Base-by-base conservation (phyloP, 2,329 filamentous ascomycete species). In the Raffaelea albimanens region DNA sequence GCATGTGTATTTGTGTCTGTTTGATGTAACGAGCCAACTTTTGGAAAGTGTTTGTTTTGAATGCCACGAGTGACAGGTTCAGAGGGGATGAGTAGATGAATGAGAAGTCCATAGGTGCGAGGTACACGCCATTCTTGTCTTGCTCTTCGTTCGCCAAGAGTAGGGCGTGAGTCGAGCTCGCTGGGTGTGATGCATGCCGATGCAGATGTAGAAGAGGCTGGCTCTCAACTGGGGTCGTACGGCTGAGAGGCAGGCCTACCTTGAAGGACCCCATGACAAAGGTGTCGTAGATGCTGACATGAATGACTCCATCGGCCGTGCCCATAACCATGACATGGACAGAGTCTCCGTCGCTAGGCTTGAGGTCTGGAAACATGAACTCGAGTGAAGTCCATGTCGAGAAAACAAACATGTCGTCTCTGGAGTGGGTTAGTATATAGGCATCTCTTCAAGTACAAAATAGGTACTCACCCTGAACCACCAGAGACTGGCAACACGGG, bases 31-130 rank as follows among this genome's bases (percentile, higher is more conserved):
- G 76, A 8, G 96, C 68, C 13, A 97, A 65, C 53, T 93, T 95
- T 57, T 95, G 87, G 16, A 97, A 66, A 40, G 87, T 86, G 1
- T 90, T 94, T 4, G 88, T 84, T 58, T 94, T 95, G 16, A 85
- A 88, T 1, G 90, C 85, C 13, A 97, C 72, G 4, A 95, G 73
- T 23, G 90, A 87, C 2, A 97, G 69, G 58, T 94, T 87, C 48
- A 89, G 79, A 3, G 86, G 86, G 2, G 82, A 83, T 14, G 82
- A 82, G 3, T 82, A 81, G 43, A 95, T 79, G 58, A 95, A 94
- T 0, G 83, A 80, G n/a, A 95, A 70, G 56, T 94, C 87, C 61
- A 95, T 78, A 1, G 85, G 85, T 0, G 90, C 69, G n/a, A 91
- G 66, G 50, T 79, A 74, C 10, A 83, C 59, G 2, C 69, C 57